Percentiles rank a stretch among this genome's conserved stretches.
phyloP scores from a whole-genome alignment of 176 grass and related monocot species.

The Musa itinerans region DNA sequence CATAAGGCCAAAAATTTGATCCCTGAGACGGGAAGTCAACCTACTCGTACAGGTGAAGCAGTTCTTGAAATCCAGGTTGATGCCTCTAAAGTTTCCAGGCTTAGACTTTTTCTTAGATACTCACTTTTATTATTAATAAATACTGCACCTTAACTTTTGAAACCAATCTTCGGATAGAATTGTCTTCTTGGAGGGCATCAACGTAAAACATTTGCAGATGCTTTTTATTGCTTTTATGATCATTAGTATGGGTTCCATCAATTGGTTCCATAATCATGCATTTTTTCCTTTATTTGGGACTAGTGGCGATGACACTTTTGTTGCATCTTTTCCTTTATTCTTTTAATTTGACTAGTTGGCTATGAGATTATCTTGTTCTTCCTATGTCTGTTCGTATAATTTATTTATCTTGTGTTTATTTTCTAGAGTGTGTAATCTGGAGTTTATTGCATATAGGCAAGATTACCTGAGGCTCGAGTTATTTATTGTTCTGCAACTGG shows the following conservation, averaged over 20 bases:
- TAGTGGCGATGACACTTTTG: neutral
- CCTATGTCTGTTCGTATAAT: neutral
- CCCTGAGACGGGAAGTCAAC: constrained; percentile 83
- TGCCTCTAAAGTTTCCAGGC: constrained; percentile 22
- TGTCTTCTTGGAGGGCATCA: neutral
- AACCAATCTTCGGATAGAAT: neutral
- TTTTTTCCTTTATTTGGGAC: neutral
- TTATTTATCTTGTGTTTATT: constrained; percentile 10
- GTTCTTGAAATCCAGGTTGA: constrained; percentile 93
- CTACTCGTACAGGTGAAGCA: constrained; percentile 81
- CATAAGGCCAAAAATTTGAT: constrained; percentile 99
- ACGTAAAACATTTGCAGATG: neutral
- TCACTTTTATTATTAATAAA: neutral
- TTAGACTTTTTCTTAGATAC: constrained; percentile 10
- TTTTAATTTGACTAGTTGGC: neutral
- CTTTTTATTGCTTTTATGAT: neutral
- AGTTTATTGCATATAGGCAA: constrained; percentile 47
- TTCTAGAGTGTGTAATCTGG: constrained; percentile 9
- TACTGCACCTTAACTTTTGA: neutral
- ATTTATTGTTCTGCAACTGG: constrained; percentile 99
- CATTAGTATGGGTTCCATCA: neutral
- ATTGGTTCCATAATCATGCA: neutral
- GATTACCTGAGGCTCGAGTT: constrained; percentile 71
- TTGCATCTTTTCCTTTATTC: neutral
- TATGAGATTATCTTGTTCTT: neutral